Evolutionary conservation across 176 grass and related monocot species (phyloP), one percentile per base, ranked within the genome.

Genomic region (Echinochloa phyllopogon): DNA sequence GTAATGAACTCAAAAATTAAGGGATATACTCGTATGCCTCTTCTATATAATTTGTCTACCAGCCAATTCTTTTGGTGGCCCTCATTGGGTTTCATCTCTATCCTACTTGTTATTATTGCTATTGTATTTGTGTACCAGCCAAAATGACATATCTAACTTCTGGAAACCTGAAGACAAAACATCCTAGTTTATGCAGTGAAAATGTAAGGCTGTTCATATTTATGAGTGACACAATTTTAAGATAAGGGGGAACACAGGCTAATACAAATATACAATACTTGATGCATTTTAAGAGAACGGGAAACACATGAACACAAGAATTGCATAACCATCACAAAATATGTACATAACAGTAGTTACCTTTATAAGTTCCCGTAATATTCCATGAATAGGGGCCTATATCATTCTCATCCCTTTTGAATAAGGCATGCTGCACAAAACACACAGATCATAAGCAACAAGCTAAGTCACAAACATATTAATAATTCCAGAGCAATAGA

Each of bases 281-380:
- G 20, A 56, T 2, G 2, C 23, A 66, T 38, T 53, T 40, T 56
- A 56, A 38, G 77, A n/a, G 27, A 65, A 86, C 48, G 18, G 3
- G 20, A 39, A 77, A 65, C 25, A 59, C 1, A 14, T 33, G 29
- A 67, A 62, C 39, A 61, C 9, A 24, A 18, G 12, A 13, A 53
- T 8, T 21, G 42, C 10, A 70, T 49, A 76, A 75, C 38, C 78
- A 68, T 66, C 24, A 29, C 6, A 74, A 50, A 58, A n/a, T 8
- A 14, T 10, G 18, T 6, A 67, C 6, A 56, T 4, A 10, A 72
- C 39, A 56, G 6, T 39, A 10, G 20, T 70, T 79, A 96, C 94
- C 94, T 96, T 87, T 96, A 83, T 96, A 96, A 16, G 85, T 96
- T 87, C 94, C 94, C 47, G 94, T 93, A 85, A 96, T 96, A 80